Conservation (phyloP, 139 green algal species). For the Chlamydomonas urium region DNA sequence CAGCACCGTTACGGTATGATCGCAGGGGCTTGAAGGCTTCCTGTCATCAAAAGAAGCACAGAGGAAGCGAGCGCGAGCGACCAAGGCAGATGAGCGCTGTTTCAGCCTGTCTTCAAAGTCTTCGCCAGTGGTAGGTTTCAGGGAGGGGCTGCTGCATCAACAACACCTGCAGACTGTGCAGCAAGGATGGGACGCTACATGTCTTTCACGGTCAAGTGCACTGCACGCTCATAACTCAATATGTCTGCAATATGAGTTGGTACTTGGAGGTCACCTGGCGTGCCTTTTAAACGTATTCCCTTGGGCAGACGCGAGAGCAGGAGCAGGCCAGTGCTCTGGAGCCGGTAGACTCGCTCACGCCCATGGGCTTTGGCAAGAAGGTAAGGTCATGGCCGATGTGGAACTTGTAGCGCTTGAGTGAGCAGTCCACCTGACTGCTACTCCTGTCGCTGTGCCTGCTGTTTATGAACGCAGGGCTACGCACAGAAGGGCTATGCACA, state of each 20-base stretch:
- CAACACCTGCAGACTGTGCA: background rate
- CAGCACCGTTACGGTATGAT: background rate
- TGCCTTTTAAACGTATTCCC: no score
- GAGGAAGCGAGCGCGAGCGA: slow-evolving; percentile 52
- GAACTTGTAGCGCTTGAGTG: no score
- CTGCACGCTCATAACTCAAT: no score
- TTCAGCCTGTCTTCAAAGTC: slow-evolving; percentile 71
- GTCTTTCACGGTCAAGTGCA: no score
- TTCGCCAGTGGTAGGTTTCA: slow-evolving; percentile 51
- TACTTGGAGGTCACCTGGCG: no score
- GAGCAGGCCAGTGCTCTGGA: background rate
- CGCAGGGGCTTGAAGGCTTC: slow-evolving; percentile 74
- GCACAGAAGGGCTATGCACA: slow-evolving; percentile 13
- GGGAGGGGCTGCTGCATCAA: no score
- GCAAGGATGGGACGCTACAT: background rate
- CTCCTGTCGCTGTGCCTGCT: no score
- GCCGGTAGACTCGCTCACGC: background rate
- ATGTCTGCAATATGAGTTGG: no score
- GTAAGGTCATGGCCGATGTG: no score
- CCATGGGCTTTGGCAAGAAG: slow-evolving; percentile 1
- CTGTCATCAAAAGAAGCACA: slow-evolving; percentile 64
- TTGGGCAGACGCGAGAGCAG: background rate
- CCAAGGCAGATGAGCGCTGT: slow-evolving; percentile 62
- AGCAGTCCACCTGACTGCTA: no score
- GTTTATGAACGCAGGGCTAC: slow-evolving; percentile 12